phyloP scores from a whole-genome alignment of 2,329 filamentous ascomycete genomes.

The Xylariaceae sp. region DNA sequence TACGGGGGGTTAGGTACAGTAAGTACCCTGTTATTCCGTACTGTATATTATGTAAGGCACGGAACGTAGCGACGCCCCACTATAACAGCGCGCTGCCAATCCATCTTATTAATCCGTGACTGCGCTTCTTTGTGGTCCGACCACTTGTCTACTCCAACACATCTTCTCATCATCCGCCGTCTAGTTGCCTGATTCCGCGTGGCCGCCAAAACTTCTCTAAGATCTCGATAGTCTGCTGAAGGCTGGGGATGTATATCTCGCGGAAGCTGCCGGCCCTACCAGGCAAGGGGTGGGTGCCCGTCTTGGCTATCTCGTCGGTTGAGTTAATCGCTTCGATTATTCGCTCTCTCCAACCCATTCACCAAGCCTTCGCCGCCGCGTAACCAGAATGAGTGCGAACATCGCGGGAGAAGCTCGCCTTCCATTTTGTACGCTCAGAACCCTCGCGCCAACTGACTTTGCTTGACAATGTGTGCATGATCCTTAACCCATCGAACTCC shows the following conservation, averaged over 20 bases:
- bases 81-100: not conserved
- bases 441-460: not conserved
- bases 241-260: not conserved
- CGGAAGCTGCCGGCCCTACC: not conserved
- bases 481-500: not conserved
- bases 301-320: not conserved
- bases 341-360: not conserved
- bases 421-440: not conserved
- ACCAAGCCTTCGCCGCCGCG: not conserved
- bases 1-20: no score
- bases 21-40: not conserved
- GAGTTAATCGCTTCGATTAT: slow-evolving; percentile 1
- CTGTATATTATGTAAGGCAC: not conserved
- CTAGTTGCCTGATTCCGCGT: not conserved
- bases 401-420: not conserved
- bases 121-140: not conserved
- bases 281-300: not conserved
- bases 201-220: not conserved
- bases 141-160: not conserved
- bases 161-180: not conserved
- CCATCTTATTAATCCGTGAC: not conserved
- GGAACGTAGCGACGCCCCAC: not conserved
- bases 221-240: not conserved
- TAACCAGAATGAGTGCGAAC: not conserved
- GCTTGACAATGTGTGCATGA: slow-evolving; percentile 6